phyloP scores from a whole-genome alignment of 306 rosid species.

The Casuarina glauca region DNA sequence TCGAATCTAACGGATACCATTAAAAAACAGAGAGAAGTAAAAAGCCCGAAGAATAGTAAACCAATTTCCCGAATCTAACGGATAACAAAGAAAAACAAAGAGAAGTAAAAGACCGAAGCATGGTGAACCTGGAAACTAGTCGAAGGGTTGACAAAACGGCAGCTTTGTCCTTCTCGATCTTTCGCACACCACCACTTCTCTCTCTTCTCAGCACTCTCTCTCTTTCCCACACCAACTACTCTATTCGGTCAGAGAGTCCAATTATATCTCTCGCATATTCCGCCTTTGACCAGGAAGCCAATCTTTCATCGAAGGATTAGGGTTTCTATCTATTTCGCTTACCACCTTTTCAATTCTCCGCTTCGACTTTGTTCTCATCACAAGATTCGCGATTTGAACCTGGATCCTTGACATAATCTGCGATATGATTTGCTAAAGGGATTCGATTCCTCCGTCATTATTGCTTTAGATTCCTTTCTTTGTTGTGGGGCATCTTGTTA shows the following conservation, averaged over 20 bases:
- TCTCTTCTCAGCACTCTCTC: neutral
- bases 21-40: too few relatives aligned
- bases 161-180: neutral
- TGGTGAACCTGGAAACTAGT: neutral
- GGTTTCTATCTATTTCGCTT: conserved; percentile 11
- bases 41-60: too few relatives aligned
- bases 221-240: neutral
- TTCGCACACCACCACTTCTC: neutral
- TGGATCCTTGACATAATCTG: neutral
- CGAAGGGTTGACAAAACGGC: neutral
- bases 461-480: neutral
- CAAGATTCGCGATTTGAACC: neutral
- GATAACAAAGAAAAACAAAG: too few relatives aligned
- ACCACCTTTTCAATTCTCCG: neutral
- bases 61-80: too few relatives aligned
- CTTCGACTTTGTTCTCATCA: neutral
- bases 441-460: conserved; percentile 2
- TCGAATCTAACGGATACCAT: too few relatives aligned
- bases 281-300: conserved; percentile 28
- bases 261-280: conserved; percentile 4
- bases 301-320: conserved; percentile 10
- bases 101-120: too few relatives aligned
- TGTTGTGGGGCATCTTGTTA: conserved; percentile 21
- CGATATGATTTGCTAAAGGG: neutral
- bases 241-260: neutral